Evolutionary conservation across 257 asterid species (phyloP).

Genomic region (Paraleonurus japonicus): DNA sequence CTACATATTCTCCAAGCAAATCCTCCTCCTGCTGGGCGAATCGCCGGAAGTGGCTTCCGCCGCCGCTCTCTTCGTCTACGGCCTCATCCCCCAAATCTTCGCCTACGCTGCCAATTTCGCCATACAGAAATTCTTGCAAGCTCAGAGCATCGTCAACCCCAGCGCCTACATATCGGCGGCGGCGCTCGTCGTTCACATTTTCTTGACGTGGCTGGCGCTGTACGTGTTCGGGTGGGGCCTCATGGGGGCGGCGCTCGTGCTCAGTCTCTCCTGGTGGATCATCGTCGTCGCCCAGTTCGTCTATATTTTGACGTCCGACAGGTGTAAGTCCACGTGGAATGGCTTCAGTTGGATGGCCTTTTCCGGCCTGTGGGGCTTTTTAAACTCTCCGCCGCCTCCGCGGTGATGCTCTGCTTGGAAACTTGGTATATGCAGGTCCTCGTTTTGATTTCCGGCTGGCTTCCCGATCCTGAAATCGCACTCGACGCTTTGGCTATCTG

Average conservation of each 20-base stretch:
- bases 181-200: constrained; percentile 38
- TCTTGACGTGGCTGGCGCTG: constrained; percentile 47
- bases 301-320: constrained; percentile 38
- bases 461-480: constrained; percentile 54
- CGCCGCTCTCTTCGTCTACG: constrained; percentile 49
- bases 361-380: constrained; percentile 52
- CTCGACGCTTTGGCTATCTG: constrained; percentile 59
- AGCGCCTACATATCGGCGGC: constrained; percentile 58
- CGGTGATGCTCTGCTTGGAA: constrained; percentile 64
- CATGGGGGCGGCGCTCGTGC: constrained; percentile 50
- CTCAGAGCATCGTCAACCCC: constrained; percentile 64
- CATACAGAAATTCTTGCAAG: constrained; percentile 56
- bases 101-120: constrained; percentile 64
- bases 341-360: constrained; percentile 57
- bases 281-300: constrained; percentile 51
- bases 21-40: constrained; percentile 52
- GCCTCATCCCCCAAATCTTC: constrained; percentile 62
- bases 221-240: constrained; percentile 52
- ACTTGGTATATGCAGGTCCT: constrained; percentile 62
- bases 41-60: constrained; percentile 43
- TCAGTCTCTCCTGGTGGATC: constrained; percentile 69
- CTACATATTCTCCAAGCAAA: constrained; percentile 42
- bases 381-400: constrained; percentile 58
- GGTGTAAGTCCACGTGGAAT: constrained; percentile 50
- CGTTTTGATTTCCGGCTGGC: constrained; percentile 48